Conservation (phyloP, 208 protist species). For the Vickermania ingenoplastis region DNA sequence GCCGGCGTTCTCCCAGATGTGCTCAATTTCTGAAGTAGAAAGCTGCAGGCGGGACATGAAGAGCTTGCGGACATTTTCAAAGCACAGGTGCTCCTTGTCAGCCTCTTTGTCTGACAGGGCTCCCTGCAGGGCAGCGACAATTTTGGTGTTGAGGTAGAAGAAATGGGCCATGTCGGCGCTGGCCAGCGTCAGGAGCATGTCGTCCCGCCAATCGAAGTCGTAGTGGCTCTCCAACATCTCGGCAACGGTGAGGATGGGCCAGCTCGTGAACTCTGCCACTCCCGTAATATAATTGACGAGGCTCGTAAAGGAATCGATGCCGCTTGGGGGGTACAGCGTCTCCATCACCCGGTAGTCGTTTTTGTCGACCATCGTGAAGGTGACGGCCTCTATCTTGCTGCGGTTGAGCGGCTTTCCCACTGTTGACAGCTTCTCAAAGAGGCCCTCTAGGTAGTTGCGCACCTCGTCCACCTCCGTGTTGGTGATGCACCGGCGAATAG, state of each 20-base stretch:
- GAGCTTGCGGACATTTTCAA: slow-evolving; percentile 26
- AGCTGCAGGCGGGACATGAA: slow-evolving; percentile 33
- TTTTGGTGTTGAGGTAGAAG: slow-evolving; percentile 20
- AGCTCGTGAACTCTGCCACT: slow-evolving; percentile 62
- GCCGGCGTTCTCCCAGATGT: slow-evolving; percentile 21
- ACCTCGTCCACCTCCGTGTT: slow-evolving; percentile 47
- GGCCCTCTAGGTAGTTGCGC: slow-evolving; percentile 52
- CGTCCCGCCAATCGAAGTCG: slow-evolving; percentile 41
- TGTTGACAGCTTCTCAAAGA: slow-evolving; percentile 37
- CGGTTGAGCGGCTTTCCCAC: slow-evolving; percentile 46
- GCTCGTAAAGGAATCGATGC: slow-evolving; percentile 48
- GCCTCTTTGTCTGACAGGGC: slow-evolving; percentile 33
- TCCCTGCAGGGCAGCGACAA: slow-evolving; percentile 24
- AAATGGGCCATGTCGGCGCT: slow-evolving; percentile 28
- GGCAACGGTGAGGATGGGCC: slow-evolving; percentile 38
- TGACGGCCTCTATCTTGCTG: slow-evolving; percentile 49
- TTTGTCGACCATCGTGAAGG: slow-evolving; percentile 31
- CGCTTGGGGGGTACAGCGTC: slow-evolving; percentile 56
- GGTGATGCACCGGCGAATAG: slow-evolving; percentile 51
- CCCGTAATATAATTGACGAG: slow-evolving; percentile 70
- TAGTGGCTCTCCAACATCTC: slow-evolving; percentile 64
- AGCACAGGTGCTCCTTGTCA: slow-evolving; percentile 7
- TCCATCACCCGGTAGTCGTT: slow-evolving; percentile 47
- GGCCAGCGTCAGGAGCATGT: slow-evolving; percentile 24
- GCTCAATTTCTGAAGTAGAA: slow-evolving; percentile 24